Conservation (phyloP, 108 stramenopile species). For the Nitzschia sp. region DNA sequence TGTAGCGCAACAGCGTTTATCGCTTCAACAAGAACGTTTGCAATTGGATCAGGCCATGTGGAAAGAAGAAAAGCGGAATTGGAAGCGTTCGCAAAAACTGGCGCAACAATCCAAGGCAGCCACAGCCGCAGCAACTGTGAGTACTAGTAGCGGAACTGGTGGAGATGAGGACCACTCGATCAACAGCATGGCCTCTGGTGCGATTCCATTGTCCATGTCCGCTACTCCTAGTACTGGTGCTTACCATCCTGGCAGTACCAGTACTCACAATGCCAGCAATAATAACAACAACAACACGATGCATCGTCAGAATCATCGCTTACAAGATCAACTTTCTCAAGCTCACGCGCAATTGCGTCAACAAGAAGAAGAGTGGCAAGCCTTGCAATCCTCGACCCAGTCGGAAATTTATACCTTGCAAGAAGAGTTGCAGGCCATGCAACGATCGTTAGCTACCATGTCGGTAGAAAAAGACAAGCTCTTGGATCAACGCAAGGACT, state of each 20-base stretch:
- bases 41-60: constrained; percentile 33
- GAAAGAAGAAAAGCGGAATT: constrained; percentile 27
- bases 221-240: neutral
- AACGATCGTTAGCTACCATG: constrained; percentile 6
- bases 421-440: constrained; percentile 16
- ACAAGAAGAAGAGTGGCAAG: neutral
- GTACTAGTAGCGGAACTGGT: neutral
- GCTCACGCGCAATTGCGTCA: neutral
- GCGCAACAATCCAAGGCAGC: neutral
- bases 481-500: constrained; percentile 8
- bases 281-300: too few relatives aligned
- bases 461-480: constrained; percentile 6
- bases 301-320: neutral
- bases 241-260: too few relatives aligned
- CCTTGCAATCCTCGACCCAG: neutral
- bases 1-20: constrained; percentile 19
- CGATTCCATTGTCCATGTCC: neutral
- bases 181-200: neutral
- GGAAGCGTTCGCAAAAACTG: constrained; percentile 20
- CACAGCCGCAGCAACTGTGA: neutral
- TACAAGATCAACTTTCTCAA: neutral
- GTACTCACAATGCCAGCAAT: too few relatives aligned
- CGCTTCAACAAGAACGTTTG: constrained; percentile 32
- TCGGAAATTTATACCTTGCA: neutral
- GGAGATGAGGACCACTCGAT: neutral